Base-by-base conservation (phyloP, 805 yeast genomes). In the Millerago galiae region DNA sequence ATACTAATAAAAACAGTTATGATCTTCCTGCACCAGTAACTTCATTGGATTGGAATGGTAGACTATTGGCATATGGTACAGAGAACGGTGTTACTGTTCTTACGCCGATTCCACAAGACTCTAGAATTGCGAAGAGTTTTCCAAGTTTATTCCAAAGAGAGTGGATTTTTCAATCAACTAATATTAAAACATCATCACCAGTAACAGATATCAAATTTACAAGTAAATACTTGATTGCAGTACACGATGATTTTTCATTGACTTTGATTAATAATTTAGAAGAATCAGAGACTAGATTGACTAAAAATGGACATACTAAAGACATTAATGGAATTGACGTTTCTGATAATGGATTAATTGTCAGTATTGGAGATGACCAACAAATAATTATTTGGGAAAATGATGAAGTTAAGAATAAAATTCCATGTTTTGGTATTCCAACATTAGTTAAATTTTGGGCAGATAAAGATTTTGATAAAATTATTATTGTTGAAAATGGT, bases 401-500 rank as follows among this genome's bases (percentile, higher is more conserved):
- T 26, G 49, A 46, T 3, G 33, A 39, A 6, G 28, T 41, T 2
- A 43, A 54, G 34, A 29, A 46, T 9, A 45, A 13, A 6, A 36
- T 42, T 5, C 14, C 34, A 8, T 16, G 53, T 12, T 38, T 53
- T 14, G 50, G 51, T 1, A 43, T 55, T 8, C 62, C 65, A 1
- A 48, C 56, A 9, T 29, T 47, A 3, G 63, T 62, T 14, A 62
- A 59, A 44, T 59, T 60, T 40, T 62, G 66, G 65, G 48, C 53
- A 25, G 65, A 61, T 31, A 47, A 46, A 24, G 63, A 59, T 18
- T 46, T 57, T 18, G 67, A 63, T 35, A 55, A 56, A 35, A 37
- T 64, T 14, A 49, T 64, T 15, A 56, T 65, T 9, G 58, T 65
- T 13, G 71, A 65, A 27, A 52, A 58, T 15, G 62, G 61, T 7